Base-by-base conservation (phyloP, 2,329 filamentous ascomycete genomes). In the Periconia macrospinosa region DNA sequence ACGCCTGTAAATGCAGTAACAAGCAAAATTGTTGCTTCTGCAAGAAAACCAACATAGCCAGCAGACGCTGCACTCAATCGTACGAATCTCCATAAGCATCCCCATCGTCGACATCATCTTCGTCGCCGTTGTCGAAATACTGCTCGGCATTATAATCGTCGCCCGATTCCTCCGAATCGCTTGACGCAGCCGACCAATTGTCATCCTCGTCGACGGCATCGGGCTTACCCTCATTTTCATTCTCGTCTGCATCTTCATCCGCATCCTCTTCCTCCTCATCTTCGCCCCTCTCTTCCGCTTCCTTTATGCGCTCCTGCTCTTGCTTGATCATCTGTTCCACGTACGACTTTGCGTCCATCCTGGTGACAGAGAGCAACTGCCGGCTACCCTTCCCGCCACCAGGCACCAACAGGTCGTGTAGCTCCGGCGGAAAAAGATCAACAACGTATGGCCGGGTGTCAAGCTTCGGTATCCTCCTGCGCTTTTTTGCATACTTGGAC, bases 111-210 rank as follows among this genome's bases (percentile, higher is more conserved):
- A 70, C 67, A 27, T 72, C 80, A 50, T 80, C 83, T 41, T 78
- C 82, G 30, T 79, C 81, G 40, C 76, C 74, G 35, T 73, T 83
- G 43, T 78, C 81, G 53, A 80, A 82, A 45, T 76, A 84, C 50
- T 81, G 83, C 47, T 83, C 85, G 7, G 85, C 85, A 50, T 78
- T 82, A 74, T 87, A 87, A 57, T 86, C 80, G 62, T 87, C 85
- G 1, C 82, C 85, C 60, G 86, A 83, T 62, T 87, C 86, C 65
- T 86, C 84, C 3, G 82, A 84, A 51, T 84, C 82, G 13, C 84
- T 84, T 43, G 85, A 83, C 20, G 83, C 82, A 43, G 62, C 67
- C 6, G 65, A 69, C 57, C 58, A 72, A 18, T 84, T 81, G 57
- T 84, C 86, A 50, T 84, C 81, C 53, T 84, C 81, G 49, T 86